These are phyloP conservation scores for Lepidium didymum DNA, from an alignment of 345 rosid genomes.

Conservation along the genomic window DNA sequence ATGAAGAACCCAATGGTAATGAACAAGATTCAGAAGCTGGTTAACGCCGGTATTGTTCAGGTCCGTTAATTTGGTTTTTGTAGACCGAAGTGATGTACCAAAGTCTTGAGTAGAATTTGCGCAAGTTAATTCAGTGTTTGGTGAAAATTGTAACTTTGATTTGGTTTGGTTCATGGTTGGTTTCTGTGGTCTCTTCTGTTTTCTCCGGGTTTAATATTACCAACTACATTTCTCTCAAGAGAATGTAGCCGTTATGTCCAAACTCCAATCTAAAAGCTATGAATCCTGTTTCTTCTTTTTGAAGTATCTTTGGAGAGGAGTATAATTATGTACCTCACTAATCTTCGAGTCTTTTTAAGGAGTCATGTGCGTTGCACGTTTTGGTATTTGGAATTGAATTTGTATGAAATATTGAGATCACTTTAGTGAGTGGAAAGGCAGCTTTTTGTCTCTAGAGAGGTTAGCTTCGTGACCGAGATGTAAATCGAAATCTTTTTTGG, in stretches of 20 bases:
- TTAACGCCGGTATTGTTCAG: slow-evolving; percentile 89
- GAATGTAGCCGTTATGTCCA: no score
- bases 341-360: background rate
- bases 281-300: no score
- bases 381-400: no score
- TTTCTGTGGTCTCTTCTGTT: background rate
- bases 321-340: background rate
- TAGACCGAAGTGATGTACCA: background rate
- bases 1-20: slow-evolving; percentile 87
- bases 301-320: background rate
- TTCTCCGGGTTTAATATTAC: background rate
- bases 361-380: slow-evolving; percentile 10
- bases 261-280: no score
- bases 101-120: background rate
- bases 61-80: slow-evolving; percentile 33
- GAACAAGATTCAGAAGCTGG: slow-evolving; percentile 88
- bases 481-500: background rate
- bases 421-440: background rate
- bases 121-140: background rate
- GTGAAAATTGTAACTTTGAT: background rate
- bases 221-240: no score
- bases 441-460: background rate
- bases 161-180: background rate
- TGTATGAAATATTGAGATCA: background rate
- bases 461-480: background rate